Conservation (phyloP, 345 rosid genomes). For the Psidium guajava region DNA sequence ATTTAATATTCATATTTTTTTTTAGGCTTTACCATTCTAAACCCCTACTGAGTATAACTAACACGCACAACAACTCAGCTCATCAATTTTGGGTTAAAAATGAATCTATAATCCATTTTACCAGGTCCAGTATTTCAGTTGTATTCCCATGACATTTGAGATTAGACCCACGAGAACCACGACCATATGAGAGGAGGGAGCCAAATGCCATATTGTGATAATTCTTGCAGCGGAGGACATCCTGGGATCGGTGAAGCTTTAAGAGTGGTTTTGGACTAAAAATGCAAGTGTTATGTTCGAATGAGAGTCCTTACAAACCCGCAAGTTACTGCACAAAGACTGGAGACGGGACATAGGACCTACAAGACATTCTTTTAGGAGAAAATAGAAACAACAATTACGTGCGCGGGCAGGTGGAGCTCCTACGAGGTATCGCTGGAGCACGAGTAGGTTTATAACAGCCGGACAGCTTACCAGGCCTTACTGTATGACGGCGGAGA, state of each 20-base stretch:
- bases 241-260: not conserved
- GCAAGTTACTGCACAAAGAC: not conserved
- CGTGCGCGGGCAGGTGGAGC: not conserved
- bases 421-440: no score
- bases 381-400: not conserved
- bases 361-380: not conserved
- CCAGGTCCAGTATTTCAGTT: not conserved
- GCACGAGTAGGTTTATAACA: no score
- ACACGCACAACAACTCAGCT: not conserved
- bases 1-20: no score
- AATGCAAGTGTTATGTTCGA: not conserved
- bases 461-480: no score
- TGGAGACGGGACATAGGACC: not conserved
- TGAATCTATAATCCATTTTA: no score
- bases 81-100: not conserved
- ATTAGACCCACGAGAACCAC: not conserved
- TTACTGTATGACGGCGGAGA: no score
- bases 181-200: not conserved
- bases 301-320: not conserved
- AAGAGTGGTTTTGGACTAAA: not conserved
- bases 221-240: not conserved
- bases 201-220: not conserved
- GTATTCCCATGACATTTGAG: not conserved
- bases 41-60: not conserved
- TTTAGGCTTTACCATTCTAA: no score